phyloP scores from a whole-genome alignment of 2,329 filamentous ascomycete species.

The Trichoderma sp. region DNA sequence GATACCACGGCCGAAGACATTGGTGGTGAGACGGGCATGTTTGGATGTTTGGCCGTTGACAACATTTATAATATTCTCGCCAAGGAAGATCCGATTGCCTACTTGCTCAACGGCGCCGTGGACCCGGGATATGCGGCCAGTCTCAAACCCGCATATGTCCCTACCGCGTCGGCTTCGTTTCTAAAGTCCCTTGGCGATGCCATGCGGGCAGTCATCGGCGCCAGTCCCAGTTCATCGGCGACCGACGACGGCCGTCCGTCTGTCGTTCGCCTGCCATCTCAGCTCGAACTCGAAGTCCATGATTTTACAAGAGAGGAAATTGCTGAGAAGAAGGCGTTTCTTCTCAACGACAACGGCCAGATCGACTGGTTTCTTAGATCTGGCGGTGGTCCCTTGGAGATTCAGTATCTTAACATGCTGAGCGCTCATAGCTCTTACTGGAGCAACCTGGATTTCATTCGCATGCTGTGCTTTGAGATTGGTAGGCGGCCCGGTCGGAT shows the following conservation, averaged over 20 bases:
- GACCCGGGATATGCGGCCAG: conserved; percentile 75
- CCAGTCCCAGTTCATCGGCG: conserved; percentile 30
- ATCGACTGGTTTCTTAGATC: conserved; percentile 86
- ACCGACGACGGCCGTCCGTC: conserved; percentile 36
- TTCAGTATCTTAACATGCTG: conserved; percentile 96
- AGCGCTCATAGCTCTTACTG: conserved; percentile 95
- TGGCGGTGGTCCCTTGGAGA: conserved; percentile 81
- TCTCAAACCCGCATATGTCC: conserved; percentile 75
- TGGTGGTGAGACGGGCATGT: conserved; percentile 73
- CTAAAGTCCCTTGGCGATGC: conserved; percentile 62
- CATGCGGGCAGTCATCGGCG: conserved; percentile 53
- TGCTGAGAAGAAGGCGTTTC: conserved; percentile 79
- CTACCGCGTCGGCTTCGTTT: conserved; percentile 64
- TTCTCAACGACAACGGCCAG: conserved; percentile 95
- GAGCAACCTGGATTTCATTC: conserved; percentile 81
- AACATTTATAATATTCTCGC: conserved; percentile 93
- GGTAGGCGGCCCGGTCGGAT: conserved; percentile 68
- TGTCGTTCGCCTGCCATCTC: conserved; percentile 53
- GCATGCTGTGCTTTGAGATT: conserved; percentile 84
- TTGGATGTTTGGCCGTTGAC: conserved; percentile 89
- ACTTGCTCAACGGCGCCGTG: conserved; percentile 85
- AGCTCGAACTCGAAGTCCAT: conserved; percentile 90
- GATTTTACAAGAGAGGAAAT: conserved; percentile 91
- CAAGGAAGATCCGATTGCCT: conserved; percentile 73
- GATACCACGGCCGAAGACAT: conserved; percentile 58